Base-by-base conservation (phyloP, 2,329 filamentous ascomycete species). In the Lecanicillium sp. region DNA sequence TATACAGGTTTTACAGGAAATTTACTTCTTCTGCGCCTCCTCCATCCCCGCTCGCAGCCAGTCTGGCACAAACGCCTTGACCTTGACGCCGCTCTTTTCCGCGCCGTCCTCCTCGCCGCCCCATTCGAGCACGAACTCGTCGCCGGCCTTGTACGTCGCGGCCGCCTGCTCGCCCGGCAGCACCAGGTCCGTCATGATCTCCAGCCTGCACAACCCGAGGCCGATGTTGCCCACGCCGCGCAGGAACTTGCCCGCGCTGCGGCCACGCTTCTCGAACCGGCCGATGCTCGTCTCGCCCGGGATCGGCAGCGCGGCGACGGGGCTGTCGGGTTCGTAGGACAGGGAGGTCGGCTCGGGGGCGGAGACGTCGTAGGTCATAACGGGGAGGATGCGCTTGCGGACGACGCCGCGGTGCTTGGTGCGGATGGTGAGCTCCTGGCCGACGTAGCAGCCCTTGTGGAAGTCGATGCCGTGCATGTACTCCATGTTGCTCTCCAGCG, bases 381-480 rank as follows among this genome's bases (percentile, higher is more conserved):
- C 83, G 0, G 93, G 93, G 44, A 98, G 65, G 42, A 97, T 81
- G 42, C 93, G 78, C 74, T 96, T 95, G 52, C 93, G 78, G 33
- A 98, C 88, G 14, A 98, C 88, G 19, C 93, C 93, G 11, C 86
- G 90, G 67, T 98, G 93, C 63, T 90, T 86, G 2, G 93, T 98
- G 35, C 93, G 84, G 55, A 97, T 95, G 2, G 93, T 97, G 54
- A 98, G 77, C 66, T 98, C 93, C 68, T 98, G 93, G 0, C 93
- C 93, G 7, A 97, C 81, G 66, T 98, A 98, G 68, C 93, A 98
- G 7, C 93, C 93, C 70, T 98, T 98, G 61, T 82, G 82, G 70
- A 93, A 98, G 67, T 96, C 88, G 55, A 98, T 84, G 21, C 82
- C 93, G 40, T 79, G 78, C 76, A 87, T 87, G 51, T 87, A 70